Percentiles rank a stretch among this genome's conserved stretches.
Evolutionary conservation across 2,329 filamentous ascomycete genomes (phyloP).

Genomic region (Reticulascus tulasneorum): DNA sequence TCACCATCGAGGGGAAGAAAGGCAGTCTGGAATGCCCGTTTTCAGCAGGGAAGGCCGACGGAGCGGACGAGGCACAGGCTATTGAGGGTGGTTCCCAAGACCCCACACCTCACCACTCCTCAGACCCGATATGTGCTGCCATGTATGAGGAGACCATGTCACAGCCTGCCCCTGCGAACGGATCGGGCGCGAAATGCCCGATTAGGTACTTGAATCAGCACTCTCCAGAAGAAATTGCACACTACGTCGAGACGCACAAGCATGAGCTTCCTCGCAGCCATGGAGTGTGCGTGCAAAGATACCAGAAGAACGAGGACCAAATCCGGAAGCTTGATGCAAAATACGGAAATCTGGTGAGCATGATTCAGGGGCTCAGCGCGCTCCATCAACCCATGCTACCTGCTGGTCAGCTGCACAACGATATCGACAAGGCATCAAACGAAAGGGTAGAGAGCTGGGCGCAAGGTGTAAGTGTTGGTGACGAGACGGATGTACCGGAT

Average conservation of each 20-base stretch:
- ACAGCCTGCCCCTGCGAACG: conserved; percentile 45
- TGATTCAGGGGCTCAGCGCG: conserved; percentile 86
- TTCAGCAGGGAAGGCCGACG: conserved; percentile 34
- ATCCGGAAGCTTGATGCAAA: conserved; percentile 89
- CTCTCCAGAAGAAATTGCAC: conserved; percentile 86
- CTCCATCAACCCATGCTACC: conserved; percentile 87
- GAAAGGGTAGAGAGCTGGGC: conserved; percentile 85
- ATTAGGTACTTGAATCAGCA: conserved; percentile 92
- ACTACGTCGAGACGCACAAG: conserved; percentile 92
- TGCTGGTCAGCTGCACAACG: conserved; percentile 45
- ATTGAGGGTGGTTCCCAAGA: conserved; percentile 22
- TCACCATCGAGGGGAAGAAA: conserved; percentile 79
- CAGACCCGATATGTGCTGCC: conserved; percentile 61
- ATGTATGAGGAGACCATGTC: conserved; percentile 58
- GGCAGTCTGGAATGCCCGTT: conserved; percentile 82
- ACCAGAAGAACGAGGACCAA: conserved; percentile 81
- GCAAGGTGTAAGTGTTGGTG: conserved; percentile 60
- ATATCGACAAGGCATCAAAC: conserved; percentile 52
- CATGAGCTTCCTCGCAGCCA: conserved; percentile 92
- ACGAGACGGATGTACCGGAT: conserved; percentile 34
- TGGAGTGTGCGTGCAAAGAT: conserved; percentile 84
- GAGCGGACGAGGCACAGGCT: conserved; percentile 2
- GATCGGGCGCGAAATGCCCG: conserved; percentile 67
- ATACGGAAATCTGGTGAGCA: conserved; percentile 86
- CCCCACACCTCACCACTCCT: conserved; percentile 42